phyloP scores from a whole-genome alignment of 768 basidiomycete genomes.

The Neoboletus brunneissimus region DNA sequence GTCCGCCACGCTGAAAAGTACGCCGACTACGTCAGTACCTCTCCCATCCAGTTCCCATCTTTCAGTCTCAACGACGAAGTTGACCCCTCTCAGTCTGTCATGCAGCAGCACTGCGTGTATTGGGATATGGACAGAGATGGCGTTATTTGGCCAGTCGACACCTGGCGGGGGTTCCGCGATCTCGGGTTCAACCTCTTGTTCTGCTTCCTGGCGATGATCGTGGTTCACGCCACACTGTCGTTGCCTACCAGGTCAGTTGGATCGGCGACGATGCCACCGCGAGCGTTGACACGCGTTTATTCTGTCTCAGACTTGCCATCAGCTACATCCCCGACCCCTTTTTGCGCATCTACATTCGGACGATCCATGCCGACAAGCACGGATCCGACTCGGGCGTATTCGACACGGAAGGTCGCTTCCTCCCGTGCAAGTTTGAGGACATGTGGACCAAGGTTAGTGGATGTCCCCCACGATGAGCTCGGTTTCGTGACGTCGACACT shows the following conservation, averaged over 20 bases:
- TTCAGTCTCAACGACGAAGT: not conserved
- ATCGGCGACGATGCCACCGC: not conserved
- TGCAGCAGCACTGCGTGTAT: slow-evolving; percentile 42
- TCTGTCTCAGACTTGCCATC: slow-evolving; percentile 14
- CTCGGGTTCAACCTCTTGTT: slow-evolving; percentile 43
- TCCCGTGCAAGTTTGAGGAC: slow-evolving; percentile 42
- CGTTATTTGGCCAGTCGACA: slow-evolving; percentile 44
- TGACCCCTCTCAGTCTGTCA: slow-evolving; percentile 29
- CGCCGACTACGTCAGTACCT: slow-evolving; percentile 18
- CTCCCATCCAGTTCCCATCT: not conserved
- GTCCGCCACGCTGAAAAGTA: slow-evolving; percentile 18
- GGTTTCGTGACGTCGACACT: not conserved
- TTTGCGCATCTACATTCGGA: slow-evolving; percentile 36
- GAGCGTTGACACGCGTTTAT: not conserved
- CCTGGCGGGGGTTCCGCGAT: slow-evolving; percentile 39
- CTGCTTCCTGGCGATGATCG: slow-evolving; percentile 32
- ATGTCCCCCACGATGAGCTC: no score
- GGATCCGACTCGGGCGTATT: slow-evolving; percentile 44
- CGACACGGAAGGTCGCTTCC: slow-evolving; percentile 41
- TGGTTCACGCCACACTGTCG: slow-evolving; percentile 37
- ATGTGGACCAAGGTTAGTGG: slow-evolving; percentile 40
- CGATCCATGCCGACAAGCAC: slow-evolving; percentile 40
- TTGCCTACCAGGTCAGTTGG: slow-evolving; percentile 30
- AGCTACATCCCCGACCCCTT: slow-evolving; percentile 40
- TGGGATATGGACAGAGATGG: slow-evolving; percentile 43